A percentile compares a stretch with the other conserved stretches of the same genome.
Evolutionary conservation across 345 rosid genomes (phyloP).

Genomic region (Cochlearia excelsa): DNA sequence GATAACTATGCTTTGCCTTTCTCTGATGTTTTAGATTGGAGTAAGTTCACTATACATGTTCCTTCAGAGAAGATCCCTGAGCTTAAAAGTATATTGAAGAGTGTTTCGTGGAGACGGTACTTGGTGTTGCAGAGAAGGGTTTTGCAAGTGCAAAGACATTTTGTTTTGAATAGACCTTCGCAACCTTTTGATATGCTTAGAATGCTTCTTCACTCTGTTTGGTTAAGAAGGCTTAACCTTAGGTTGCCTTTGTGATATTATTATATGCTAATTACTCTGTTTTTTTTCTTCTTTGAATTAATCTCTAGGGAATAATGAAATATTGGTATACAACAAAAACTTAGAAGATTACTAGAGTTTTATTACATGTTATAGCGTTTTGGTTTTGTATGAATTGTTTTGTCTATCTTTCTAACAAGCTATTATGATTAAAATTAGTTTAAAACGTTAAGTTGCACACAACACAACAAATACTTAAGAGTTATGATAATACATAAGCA

Average conservation of each 20-base stretch:
- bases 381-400: no score
- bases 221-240: conserved; percentile 54
- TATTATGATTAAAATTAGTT: no score
- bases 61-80: conserved; percentile 42
- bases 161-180: conserved; percentile 45
- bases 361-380: no score
- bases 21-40: conserved; percentile 50
- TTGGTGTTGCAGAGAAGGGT: conserved; percentile 40
- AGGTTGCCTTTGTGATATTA: conserved; percentile 27
- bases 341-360: no score
- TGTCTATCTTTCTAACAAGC: no score
- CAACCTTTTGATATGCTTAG: conserved; percentile 49
- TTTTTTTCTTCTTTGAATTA: conserved; percentile 1
- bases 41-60: conserved; percentile 44
- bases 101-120: conserved; percentile 33
- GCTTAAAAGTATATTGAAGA: conserved; percentile 40
- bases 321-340: conserved; percentile 20
- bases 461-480: conserved; percentile 5
- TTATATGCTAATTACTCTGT: neutral
- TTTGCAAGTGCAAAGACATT: conserved; percentile 41
- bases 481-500: conserved; percentile 23
- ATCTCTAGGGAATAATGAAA: conserved; percentile 2
- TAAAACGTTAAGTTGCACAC: no score
- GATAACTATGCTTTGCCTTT: conserved; percentile 46
- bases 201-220: conserved; percentile 52